Conservation (phyloP, 2,329 filamentous ascomycete genomes). For the Aspergillus clavatus region DNA sequence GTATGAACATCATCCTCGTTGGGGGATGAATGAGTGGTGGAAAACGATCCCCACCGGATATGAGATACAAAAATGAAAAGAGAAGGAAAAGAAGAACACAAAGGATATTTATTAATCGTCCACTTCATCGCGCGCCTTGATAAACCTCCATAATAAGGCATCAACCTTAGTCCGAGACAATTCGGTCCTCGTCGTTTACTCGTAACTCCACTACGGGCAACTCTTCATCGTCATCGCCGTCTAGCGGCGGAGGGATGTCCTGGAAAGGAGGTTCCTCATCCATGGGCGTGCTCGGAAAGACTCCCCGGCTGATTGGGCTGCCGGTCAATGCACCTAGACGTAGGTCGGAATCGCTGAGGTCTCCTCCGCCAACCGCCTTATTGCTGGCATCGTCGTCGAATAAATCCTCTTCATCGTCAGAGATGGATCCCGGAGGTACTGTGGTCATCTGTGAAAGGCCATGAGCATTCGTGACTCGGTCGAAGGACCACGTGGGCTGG, state of each 20-base stretch:
- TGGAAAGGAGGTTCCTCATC: slow-evolving; percentile 27
- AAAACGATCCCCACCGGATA: not conserved
- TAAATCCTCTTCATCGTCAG: slow-evolving; percentile 31
- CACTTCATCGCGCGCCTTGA: not conserved
- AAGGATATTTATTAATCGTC: too few relatives aligned
- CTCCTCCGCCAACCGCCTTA: slow-evolving; percentile 35
- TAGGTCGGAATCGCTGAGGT: slow-evolving; percentile 31
- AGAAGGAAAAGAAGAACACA: slow-evolving; percentile 3
- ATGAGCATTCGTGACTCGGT: slow-evolving; percentile 26
- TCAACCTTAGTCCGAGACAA: slow-evolving; percentile 14
- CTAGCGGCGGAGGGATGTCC: slow-evolving; percentile 28
- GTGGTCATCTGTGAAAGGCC: slow-evolving; percentile 26
- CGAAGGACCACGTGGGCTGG: slow-evolving; percentile 38
- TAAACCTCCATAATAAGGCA: too few relatives aligned
- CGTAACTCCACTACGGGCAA: slow-evolving; percentile 41
- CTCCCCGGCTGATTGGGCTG: slow-evolving; percentile 20
- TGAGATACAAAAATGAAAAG: not conserved
- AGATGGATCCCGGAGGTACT: slow-evolving; percentile 23
- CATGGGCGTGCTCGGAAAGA: slow-evolving; percentile 20
- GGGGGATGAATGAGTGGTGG: not conserved
- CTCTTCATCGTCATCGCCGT: slow-evolving; percentile 34
- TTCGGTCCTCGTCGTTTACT: slow-evolving; percentile 33
- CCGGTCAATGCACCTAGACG: slow-evolving; percentile 27
- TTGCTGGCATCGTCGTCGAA: slow-evolving; percentile 39
- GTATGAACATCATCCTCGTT: not conserved